Evolutionary conservation across 108 stramenopile species (phyloP), one percentile per base, ranked within the genome.

Genomic region (Nitzschia sp.): DNA sequence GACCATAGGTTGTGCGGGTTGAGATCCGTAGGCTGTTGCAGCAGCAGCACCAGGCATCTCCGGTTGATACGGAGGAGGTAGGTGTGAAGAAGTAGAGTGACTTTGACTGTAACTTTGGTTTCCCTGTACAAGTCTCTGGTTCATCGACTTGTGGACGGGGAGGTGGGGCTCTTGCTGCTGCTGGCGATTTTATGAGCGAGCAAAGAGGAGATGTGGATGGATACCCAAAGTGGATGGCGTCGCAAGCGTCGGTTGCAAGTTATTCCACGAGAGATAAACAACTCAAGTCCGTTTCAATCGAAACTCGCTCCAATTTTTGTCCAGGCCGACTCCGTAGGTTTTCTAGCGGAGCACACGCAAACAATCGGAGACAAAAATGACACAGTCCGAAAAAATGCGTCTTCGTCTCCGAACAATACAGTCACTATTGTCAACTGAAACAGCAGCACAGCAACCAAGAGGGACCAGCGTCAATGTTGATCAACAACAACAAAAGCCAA

Each of bases 1-100:
- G 19, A 61, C 59, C 68, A 69, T 68, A 35, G 51, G 75, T 51
- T 55, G 75, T 32, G 60, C 29, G 13, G 48, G 38, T 53, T 30
- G 45, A 46, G 29, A 21, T 38, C 56, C 36, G 60, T 47, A 56
- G 33, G 56, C 19, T 65, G 68, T 33, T 31, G 30, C 30, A 23
- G 61, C 61, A 38, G 61, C 19, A 1, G 61, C 61, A 62, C 32
- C 24, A 18, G 61, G 61, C 61, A 62, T 62, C 18, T 21, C 11
- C 42, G 61, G 18, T 18, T 62, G 42, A 62, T 38, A 62, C 61
- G 24, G 28, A 18, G 3, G 25, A 32, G 30, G 58, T 29, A 59
- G n/a, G n/a, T n/a, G n/a, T n/a, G n/a, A n/a, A n/a, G n/a, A n/a
- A n/a, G n/a, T n/a, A n/a, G n/a, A n/a, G n/a, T n/a, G n/a, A n/a